Percentiles rank a stretch among this genome's conserved stretches.
Evolutionary conservation across 176 grass and related monocot species (phyloP).

Genomic region (Carex kokanica): DNA sequence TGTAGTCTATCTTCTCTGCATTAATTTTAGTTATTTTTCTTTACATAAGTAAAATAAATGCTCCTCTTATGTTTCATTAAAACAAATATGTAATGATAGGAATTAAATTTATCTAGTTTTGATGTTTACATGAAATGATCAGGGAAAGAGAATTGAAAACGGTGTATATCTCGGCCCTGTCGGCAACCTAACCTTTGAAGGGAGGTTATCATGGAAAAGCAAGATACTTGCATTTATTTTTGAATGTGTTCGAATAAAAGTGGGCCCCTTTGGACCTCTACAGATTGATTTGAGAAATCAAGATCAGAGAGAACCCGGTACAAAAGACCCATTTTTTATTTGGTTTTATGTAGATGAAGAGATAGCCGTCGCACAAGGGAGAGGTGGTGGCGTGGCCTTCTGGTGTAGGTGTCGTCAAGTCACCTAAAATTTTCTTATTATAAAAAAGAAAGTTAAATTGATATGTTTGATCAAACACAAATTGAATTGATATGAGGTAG

Average conservation of each 20-base stretch:
- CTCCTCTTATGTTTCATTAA: not conserved
- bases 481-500: not conserved
- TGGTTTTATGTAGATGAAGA: constrained; percentile 95
- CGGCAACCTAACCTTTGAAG: constrained; percentile 70
- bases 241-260: constrained; percentile 53
- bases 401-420: constrained; percentile 78
- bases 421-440: constrained; percentile 23
- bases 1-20: not conserved
- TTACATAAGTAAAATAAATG: not conserved
- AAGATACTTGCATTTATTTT: constrained; percentile 92
- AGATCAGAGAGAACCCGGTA: constrained; percentile 51
- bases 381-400: constrained; percentile 71
- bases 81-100: not conserved
- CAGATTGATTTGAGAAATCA: constrained; percentile 43
- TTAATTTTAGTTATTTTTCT: not conserved
- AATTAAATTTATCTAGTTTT: not conserved
- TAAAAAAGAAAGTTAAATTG: not conserved
- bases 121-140: constrained; percentile 7
- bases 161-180: constrained; percentile 67
- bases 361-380: constrained; percentile 83
- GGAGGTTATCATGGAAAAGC: constrained; percentile 79
- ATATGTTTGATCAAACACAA: not conserved
- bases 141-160: constrained; percentile 87
- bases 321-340: constrained; percentile 78
- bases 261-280: constrained; percentile 64